Evolutionary conservation across 1,284 basidiomycete genomes (phyloP), one percentile per base, ranked within the genome.

Genomic region (Chalciporus piperatoides): DNA sequence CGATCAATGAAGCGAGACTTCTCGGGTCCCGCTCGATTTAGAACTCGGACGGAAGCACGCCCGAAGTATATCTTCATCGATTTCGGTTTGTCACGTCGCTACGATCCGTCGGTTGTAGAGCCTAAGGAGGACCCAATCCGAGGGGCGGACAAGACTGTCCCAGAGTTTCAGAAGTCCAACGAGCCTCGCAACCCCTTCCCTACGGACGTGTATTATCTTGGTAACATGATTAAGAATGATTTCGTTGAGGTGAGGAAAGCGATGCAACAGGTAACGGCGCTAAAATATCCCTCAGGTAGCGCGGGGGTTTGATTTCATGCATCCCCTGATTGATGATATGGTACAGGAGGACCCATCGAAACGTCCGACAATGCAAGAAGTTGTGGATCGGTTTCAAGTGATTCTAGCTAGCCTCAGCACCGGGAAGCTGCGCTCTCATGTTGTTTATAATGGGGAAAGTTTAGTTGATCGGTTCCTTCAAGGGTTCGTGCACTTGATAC

Each of bases 141-240:
- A 46, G 61, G 63, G 7, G 59, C 23, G 6, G 63, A 65, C 23
- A 62, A 60, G 37, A 50, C 54, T 2, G 61, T 64, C 1, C 65
- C 63, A 0, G 59, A 60, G 25, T 56, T 56, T 42, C 54, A 54
- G 2, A 52, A 49, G 4, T 47, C 58, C 7, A 48, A 61, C 1
- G 27, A 25, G 0, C 62, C 59, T 1, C 61, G 59, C 15, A 52
- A 71, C 56, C 69, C 71, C 0, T 72, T 71, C 36, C 55, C 63
- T 12, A 67, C 67, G 1, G 71, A 74, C 25, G 59, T 73, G 1
- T 74, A 67, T 49, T 69, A 67, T 30, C 37, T 73, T 0, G 71
- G 71, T 0, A 69, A 71, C 47, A 25, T 62, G 1, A 62, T 71
- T 41, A 56, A 46, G 11, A 46, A 56, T n/a, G 49, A 59, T 10